Conservation (phyloP, 352 stramenopile genomes). For the Lagenidium giganteum region DNA sequence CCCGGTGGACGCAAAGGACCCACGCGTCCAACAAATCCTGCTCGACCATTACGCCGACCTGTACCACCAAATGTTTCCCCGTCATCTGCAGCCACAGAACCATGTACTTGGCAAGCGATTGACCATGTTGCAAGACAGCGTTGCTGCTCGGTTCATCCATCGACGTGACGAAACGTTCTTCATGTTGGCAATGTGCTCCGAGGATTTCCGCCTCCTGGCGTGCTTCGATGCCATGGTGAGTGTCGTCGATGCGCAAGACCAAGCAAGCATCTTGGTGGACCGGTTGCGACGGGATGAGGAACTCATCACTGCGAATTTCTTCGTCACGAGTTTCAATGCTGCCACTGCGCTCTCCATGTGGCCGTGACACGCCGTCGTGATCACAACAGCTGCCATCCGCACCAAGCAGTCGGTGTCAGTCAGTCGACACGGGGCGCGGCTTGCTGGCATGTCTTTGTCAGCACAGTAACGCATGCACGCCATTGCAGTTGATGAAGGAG, state of each 20-base stretch:
- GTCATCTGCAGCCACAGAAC: conserved; percentile 12
- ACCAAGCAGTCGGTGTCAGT: too few relatives aligned
- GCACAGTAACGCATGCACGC: too few relatives aligned
- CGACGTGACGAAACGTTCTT: conserved; percentile 42
- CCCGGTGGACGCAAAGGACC: conserved; percentile 34
- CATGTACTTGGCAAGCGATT: conserved; percentile 53
- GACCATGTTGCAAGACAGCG: conserved; percentile 21
- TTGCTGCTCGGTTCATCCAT: conserved; percentile 43
- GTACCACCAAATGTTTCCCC: conserved; percentile 47
- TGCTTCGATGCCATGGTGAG: conserved; percentile 47
- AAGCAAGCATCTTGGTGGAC: conserved; percentile 51
- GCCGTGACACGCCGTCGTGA: too few relatives aligned
- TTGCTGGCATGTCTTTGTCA: too few relatives aligned
- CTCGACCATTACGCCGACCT: conserved; percentile 53
- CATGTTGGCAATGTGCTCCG: conserved; percentile 38
- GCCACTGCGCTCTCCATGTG: too few relatives aligned
- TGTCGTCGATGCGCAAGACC: conserved; percentile 38
- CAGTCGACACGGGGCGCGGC: too few relatives aligned
- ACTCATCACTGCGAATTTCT: conserved; percentile 39
- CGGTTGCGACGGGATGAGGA: conserved; percentile 45
- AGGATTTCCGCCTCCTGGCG: conserved; percentile 49
- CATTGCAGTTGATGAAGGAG: too few relatives aligned
- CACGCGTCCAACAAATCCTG: conserved; percentile 25
- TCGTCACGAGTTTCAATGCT: too few relatives aligned
- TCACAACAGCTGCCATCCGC: too few relatives aligned